Conservation (phyloP, 1,284 basidiomycete species). For the Pseudozyma thailandica region DNA sequence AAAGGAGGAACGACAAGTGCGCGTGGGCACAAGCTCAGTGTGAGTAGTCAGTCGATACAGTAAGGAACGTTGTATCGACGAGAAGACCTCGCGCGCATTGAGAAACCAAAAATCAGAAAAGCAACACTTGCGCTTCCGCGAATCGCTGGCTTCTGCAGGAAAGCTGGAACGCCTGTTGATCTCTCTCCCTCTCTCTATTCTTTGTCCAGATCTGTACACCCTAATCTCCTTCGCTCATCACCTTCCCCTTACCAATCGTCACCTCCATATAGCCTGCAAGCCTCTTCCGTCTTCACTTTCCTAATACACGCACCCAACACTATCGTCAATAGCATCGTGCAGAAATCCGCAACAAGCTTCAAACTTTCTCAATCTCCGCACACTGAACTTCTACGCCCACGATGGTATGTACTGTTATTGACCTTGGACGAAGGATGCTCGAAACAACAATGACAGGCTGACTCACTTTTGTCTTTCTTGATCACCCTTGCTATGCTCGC, state of each 20-base stretch:
- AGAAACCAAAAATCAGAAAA: not conserved
- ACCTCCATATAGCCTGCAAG: no score
- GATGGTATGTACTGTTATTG: not conserved
- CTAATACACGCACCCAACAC: no score
- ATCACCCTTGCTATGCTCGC: not conserved
- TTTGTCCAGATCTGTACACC: no score
- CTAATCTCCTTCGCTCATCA: no score
- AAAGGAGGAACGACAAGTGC: no score
- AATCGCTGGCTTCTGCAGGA: not conserved
- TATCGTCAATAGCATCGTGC: not conserved
- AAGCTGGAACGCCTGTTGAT: not conserved
- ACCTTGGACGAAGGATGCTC: not conserved
- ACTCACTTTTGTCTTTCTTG: not conserved
- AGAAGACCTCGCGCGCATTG: no score
- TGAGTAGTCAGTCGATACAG: no score
- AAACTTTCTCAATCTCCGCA: not conserved
- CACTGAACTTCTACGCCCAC: not conserved
- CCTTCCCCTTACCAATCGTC: no score
- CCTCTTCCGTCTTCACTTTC: no score
- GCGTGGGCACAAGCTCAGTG: not conserved
- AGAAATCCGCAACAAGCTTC: not conserved
- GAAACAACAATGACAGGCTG: constrained; percentile 1
- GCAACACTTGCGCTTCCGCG: not conserved
- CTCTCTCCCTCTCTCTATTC: no score
- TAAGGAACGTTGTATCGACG: no score